A percentile compares a stretch with the other conserved stretches of the same genome.
Conservation (phyloP, 352 stramenopile genomes). For the Thalassiosira mediterranea region DNA sequence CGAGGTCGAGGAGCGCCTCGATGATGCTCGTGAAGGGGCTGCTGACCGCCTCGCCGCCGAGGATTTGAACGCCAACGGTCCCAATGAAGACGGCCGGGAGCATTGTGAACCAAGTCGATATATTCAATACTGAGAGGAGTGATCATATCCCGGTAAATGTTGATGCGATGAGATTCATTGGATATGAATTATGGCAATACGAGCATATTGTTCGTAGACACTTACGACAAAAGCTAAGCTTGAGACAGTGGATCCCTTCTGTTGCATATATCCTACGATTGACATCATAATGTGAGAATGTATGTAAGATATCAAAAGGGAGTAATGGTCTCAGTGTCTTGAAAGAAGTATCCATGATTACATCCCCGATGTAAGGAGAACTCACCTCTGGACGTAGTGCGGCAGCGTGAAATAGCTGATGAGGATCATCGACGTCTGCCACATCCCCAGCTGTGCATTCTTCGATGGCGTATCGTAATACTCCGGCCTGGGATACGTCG, state of each 20-base stretch:
- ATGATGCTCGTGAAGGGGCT: conserved; percentile 36
- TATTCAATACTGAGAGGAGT: conserved; percentile 13
- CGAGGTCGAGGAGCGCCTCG: conserved; percentile 17
- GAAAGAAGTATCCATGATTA: no score
- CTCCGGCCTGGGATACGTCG: conserved; percentile 31
- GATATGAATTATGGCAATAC: no score
- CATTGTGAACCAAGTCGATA: conserved; percentile 27
- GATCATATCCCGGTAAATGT: no score
- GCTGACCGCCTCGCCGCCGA: conserved; percentile 1
- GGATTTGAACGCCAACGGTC: conserved; percentile 41
- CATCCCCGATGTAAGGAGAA: no score
- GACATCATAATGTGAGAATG: no score
- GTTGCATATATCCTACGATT: conserved; percentile 52
- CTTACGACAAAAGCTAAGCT: no score
- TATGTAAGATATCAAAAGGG: no score
- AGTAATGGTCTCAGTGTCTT: no score
- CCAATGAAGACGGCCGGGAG: conserved; percentile 44
- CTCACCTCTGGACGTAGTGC: conserved; percentile 31
- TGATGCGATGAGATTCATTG: no score
- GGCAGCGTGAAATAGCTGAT: conserved; percentile 43
- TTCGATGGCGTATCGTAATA: conserved; percentile 33
- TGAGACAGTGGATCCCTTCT: conserved; percentile 18
- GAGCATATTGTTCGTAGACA: no score
- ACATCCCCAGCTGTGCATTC: conserved; percentile 35
- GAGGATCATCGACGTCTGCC: conserved; percentile 32